phyloP scores from a whole-genome alignment of 257 asterid species.

The Hygrophila difformis region DNA sequence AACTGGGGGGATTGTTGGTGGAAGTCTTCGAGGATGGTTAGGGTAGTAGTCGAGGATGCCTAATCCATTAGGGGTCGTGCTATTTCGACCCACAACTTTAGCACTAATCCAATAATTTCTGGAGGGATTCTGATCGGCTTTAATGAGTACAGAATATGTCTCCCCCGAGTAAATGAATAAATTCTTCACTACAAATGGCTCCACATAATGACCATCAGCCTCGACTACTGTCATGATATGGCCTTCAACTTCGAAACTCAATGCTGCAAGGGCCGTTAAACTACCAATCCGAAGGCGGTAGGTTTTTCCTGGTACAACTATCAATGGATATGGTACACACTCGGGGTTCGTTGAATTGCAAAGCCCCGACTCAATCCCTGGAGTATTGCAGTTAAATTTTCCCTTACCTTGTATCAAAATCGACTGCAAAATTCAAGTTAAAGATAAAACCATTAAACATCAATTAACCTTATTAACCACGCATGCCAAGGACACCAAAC shows the following conservation, averaged over 20 bases:
- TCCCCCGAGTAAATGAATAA: slow-evolving; percentile 71
- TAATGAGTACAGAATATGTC: slow-evolving; percentile 61
- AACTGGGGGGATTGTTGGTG: slow-evolving; percentile 41
- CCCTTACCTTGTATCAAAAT: slow-evolving; percentile 83
- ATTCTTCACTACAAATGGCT: slow-evolving; percentile 66
- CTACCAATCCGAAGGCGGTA: slow-evolving; percentile 83
- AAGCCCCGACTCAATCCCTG: slow-evolving; percentile 24
- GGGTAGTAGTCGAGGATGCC: slow-evolving; percentile 71
- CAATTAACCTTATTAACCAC: too few relatives aligned
- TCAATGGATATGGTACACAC: slow-evolving; percentile 51
- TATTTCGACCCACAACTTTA: slow-evolving; percentile 43
- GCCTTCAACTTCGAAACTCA: slow-evolving; percentile 83
- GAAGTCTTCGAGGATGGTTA: slow-evolving; percentile 42
- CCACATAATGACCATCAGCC: slow-evolving; percentile 83
- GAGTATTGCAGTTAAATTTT: slow-evolving; percentile 47
- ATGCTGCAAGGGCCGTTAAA: slow-evolving; percentile 66
- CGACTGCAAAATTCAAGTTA: slow-evolving; percentile 38
- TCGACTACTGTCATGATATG: slow-evolving; percentile 88
- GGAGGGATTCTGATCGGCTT: slow-evolving; percentile 59
- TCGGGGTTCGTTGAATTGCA: slow-evolving; percentile 68
- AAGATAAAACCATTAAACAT: too few relatives aligned
- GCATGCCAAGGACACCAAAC: too few relatives aligned
- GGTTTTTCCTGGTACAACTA: slow-evolving; percentile 63
- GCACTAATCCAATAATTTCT: slow-evolving; percentile 73
- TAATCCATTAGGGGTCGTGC: slow-evolving; percentile 49